Evolutionary conservation across 208 protist species (phyloP), one percentile per base, ranked within the genome.

Genomic region (Leishmania amazonensis): DNA sequence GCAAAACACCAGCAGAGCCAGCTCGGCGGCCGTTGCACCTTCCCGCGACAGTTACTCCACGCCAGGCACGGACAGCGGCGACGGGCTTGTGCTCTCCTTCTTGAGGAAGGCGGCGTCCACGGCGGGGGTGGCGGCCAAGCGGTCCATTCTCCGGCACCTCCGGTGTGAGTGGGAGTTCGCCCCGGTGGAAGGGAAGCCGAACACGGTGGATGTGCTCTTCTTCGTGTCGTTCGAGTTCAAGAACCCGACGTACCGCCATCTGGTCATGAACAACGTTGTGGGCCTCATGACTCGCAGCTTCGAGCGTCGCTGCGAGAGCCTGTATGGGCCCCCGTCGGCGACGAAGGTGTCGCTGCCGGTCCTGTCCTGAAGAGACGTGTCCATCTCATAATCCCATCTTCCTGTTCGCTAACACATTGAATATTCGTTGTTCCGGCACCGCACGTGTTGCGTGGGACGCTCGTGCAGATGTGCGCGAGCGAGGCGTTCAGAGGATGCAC

Each of bases 231-330:
- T 97, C 70, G 90, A 93, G 79, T 96, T 97, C 78, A 89, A 87
- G 67, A 94, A 95, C 78, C 90, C 92, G 15, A 78, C 96, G 75
- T 86, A 97, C 79, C 85, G 87, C 57, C 86, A 89, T 65, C 78
- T 97, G 71, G 93, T 96, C 78, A 94, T 94, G 90, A 88, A 85
- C 28, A 93, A 96, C 60, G 84, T 96, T 6, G 93, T 96, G 13
- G 81, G 86, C 24, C 79, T 96, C 75, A 96, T 96, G 93, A 96
- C 91, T 60, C 81, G 82, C 60, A 93, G 93, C 78, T 96, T 96
- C 71, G 93, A 96, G 87, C 86, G 88, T 28, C 91, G 86, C 51
- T 95, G 91, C 64, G 93, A 96, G 79, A 79, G 42, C 15, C 65
- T 95, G n/a, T 93, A 94, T 75, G 93, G 93, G 1, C 93, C 93